Base-by-base conservation (phyloP, 176 grass and related monocot species). In the Paspalum vaginatum region DNA sequence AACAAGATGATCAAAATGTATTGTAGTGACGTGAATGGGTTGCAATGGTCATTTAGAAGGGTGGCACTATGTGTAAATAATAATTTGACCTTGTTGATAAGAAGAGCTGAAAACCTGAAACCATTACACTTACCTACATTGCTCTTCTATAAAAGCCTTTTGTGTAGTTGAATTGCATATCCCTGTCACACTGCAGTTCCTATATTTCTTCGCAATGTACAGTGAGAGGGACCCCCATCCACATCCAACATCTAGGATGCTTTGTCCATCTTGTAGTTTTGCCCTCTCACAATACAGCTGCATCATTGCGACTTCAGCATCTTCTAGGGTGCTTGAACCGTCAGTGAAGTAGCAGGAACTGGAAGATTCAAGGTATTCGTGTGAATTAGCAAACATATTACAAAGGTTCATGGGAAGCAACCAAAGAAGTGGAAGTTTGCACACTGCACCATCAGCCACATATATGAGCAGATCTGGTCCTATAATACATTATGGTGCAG, bases 101-200 rank as follows among this genome's bases (percentile, higher is more conserved):
- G 14, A 24, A 73, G 24, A 4, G 53, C 11, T 74, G 73, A 68
- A 81, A 78, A 0, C 4, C 11, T 74, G 73, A 68, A 81, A 78
- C 1, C 4, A 4, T 9, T 39, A 11, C 21, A 75, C 82, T 74
- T 89, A 93, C 95, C 85, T 91, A 77, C 95, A 93, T 38, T 76
- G 92, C 56, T 95, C 88, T 54, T 98, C 90, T 78, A 98, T 95
- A 65, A 89, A 88, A 78, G 88, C 77, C 56, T 98, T 95, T 62
- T 98, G 95, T 58, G 90, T 98, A 11, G 51, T 77, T 71, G 92
- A 95, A 87, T 98, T 98, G 81, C 95, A 98, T 87, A 98, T 98
- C 61, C 95, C 95, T 48, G 92, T 95, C 32, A 98, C 42, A 48
- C 61, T 93, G 56, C 92, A 93, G 68, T 91, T 93, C 20, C 11